Percentiles rank a stretch among this genome's conserved stretches.
phyloP scores from a whole-genome alignment of 1,139 yeast genomes.

The Saccharomycopsis hybrid region DNA sequence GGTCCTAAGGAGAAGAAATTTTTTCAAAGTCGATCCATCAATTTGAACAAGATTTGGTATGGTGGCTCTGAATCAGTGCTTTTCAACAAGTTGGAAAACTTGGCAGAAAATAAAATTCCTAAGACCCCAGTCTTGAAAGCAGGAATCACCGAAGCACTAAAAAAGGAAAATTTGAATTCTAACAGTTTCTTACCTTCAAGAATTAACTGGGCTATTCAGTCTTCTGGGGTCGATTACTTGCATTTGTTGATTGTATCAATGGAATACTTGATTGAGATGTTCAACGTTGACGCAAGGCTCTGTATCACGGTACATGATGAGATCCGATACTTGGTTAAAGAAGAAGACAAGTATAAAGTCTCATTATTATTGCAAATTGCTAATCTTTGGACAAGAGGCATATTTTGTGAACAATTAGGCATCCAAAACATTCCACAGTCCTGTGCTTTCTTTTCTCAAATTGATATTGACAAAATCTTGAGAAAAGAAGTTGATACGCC shows the following conservation, averaged over 20 bases:
- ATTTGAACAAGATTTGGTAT: slow-evolving; percentile 50
- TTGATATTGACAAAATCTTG: slow-evolving; percentile 81
- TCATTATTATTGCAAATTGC: slow-evolving; percentile 84
- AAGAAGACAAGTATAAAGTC: slow-evolving; percentile 65
- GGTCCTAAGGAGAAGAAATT: slow-evolving; percentile 28
- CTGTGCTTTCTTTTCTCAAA: slow-evolving; percentile 92
- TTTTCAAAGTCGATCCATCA: slow-evolving; percentile 26
- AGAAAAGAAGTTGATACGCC: slow-evolving; percentile 78
- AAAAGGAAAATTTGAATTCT: slow-evolving; percentile 55
- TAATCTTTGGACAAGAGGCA: slow-evolving; percentile 93
- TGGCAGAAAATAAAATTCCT: slow-evolving; percentile 82
- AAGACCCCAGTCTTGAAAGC: slow-evolving; percentile 92
- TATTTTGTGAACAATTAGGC: slow-evolving; percentile 91
- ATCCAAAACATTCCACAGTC: slow-evolving; percentile 86
- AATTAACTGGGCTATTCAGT: slow-evolving; percentile 96
- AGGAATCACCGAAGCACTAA: slow-evolving; percentile 81
- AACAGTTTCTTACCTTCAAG: slow-evolving; percentile 79
- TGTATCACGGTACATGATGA: slow-evolving; percentile 94
- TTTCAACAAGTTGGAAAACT: slow-evolving; percentile 80
- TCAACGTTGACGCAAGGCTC: slow-evolving; percentile 69
- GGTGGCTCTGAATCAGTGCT: slow-evolving; percentile 95
- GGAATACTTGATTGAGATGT: slow-evolving; percentile 70
- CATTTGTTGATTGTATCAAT: slow-evolving; percentile 81
- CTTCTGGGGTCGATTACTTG: slow-evolving; percentile 94
- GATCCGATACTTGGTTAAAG: slow-evolving; percentile 70